Conservation (phyloP, 768 basidiomycete genomes). For the Boletus sp. region DNA sequence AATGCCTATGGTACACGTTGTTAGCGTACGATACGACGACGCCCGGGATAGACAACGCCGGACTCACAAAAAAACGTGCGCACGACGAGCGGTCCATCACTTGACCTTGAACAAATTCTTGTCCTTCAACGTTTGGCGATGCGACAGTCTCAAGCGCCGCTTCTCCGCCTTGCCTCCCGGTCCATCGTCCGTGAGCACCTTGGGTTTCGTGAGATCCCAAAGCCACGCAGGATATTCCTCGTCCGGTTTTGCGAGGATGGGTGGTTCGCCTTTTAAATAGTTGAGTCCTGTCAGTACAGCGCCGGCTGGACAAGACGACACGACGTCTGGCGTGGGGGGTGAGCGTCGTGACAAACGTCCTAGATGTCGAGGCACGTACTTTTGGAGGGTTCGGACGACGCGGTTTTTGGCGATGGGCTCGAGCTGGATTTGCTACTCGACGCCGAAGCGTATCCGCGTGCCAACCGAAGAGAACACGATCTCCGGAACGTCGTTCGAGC, state of each 20-base stretch:
- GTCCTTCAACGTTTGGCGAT: slow-evolving; percentile 72
- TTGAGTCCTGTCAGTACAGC: slow-evolving; percentile 79
- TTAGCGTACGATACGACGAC: background rate
- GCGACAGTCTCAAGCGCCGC: slow-evolving; percentile 54
- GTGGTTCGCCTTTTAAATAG: slow-evolving; percentile 78
- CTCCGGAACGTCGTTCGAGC: slow-evolving; percentile 14
- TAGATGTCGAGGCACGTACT: slow-evolving; percentile 13
- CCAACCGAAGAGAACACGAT: slow-evolving; percentile 2
- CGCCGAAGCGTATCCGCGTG: slow-evolving; percentile 16
- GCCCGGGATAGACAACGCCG: background rate
- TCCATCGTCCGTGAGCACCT: slow-evolving; percentile 64
- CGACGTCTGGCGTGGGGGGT: slow-evolving; percentile 10
- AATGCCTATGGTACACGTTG: background rate
- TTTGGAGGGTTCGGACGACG: slow-evolving; percentile 13
- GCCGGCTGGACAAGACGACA: slow-evolving; percentile 68
- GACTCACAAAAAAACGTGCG: background rate
- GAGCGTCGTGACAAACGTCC: background rate
- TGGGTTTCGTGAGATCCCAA: slow-evolving; percentile 71
- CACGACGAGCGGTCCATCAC: slow-evolving; percentile 28
- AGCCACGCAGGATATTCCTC: slow-evolving; percentile 88
- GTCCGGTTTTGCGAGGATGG: slow-evolving; percentile 75
- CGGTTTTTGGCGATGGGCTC: background rate
- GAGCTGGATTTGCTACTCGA: slow-evolving; percentile 1
- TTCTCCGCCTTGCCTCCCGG: slow-evolving; percentile 68
- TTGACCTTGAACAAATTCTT: slow-evolving; percentile 86